Evolutionary conservation across 768 basidiomycete species (phyloP), one percentile per base, ranked within the genome.

Genomic region (Lactifluus pinguis): DNA sequence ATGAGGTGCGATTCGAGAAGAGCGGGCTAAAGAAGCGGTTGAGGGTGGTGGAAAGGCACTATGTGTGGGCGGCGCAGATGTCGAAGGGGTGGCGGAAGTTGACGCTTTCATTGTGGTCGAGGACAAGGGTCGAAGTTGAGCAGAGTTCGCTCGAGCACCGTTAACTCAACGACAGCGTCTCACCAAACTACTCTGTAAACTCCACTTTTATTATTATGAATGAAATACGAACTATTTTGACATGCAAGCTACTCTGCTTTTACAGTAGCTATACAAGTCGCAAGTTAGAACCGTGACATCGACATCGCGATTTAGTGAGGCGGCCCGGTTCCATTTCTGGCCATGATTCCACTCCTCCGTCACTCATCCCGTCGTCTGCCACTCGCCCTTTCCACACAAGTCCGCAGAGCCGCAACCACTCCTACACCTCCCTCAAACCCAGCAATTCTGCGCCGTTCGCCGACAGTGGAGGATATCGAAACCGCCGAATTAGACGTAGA

Each of bases 1-100:
- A 70, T 98, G 95, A 3, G 92, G 85, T 1, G 91, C 89, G 49
- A 93, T 90, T 41, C 89, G 83, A 34, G 89, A 88, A 0, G 89
- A 83, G 25, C 87, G 80, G 13, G 79, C 79, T 1, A 83, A 80
- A 13, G 84, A 79, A 0, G 82, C 72, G 2, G 80, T 76, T 4
- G 86, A 78, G 0, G 87, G 87, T 0, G 86, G 86, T 0, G 87
- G 81, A 3, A 87, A 77, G 1, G 89, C 85, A 60, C 85, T 90
- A 72, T 89, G 87, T 15, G 75, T 70, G 7, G 75, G 72, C 3
- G 75, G 72, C 6, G 69, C 65, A 1, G 71, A 70, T 5, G 74
- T 69, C 32, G 68, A 64, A 13, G 68, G 47, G 5, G 62, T 47
- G 19, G 59, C 57, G 15, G 65, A 66, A 2, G 60, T 61, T 2